Evolutionary conservation across 805 yeast genomes (phyloP).

Genomic region (Saccharomycopsis microspora): DNA sequence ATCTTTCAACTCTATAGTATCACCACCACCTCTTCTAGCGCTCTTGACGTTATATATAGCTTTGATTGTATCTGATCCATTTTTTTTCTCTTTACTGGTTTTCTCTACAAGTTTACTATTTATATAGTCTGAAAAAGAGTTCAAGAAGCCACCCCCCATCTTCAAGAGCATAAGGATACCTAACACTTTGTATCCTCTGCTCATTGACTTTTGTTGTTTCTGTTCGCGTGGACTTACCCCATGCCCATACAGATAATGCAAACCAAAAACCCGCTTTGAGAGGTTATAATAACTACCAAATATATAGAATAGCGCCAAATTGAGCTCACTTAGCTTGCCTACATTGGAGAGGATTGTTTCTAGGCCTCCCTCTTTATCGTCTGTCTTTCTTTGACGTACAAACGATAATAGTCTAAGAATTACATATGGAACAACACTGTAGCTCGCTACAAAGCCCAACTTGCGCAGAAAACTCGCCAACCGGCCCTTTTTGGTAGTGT

Average conservation of each 20-base stretch:
- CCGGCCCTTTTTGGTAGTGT: constrained; percentile 44
- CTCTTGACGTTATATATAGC: constrained; percentile 7
- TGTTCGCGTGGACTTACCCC: constrained; percentile 26
- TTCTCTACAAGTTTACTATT: constrained; percentile 1
- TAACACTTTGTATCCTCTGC: constrained; percentile 47
- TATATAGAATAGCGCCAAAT: constrained; percentile 74
- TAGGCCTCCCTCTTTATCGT: constrained; percentile 2
- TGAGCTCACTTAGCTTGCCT: constrained; percentile 50
- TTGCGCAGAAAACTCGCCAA: constrained; percentile 36
- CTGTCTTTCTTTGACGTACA: background rate
- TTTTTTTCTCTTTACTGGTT: constrained; percentile 9
- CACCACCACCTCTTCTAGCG: constrained; percentile 3
- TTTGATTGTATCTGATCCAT: constrained; percentile 3
- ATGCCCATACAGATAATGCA: constrained; percentile 71
- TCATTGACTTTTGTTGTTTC: constrained; percentile 19
- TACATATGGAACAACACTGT: constrained; percentile 52
- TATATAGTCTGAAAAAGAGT: background rate
- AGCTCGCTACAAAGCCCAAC: constrained; percentile 46
- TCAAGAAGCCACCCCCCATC: background rate
- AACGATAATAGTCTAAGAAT: constrained; percentile 19
- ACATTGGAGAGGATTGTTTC: constrained; percentile 7
- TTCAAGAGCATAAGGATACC: constrained; percentile 23
- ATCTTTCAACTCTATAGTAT: constrained; percentile 46
- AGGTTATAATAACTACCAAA: constrained; percentile 72
- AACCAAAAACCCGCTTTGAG: constrained; percentile 65